Base-by-base conservation (phyloP, 768 basidiomycete species). In the Austroboletus festivus region DNA sequence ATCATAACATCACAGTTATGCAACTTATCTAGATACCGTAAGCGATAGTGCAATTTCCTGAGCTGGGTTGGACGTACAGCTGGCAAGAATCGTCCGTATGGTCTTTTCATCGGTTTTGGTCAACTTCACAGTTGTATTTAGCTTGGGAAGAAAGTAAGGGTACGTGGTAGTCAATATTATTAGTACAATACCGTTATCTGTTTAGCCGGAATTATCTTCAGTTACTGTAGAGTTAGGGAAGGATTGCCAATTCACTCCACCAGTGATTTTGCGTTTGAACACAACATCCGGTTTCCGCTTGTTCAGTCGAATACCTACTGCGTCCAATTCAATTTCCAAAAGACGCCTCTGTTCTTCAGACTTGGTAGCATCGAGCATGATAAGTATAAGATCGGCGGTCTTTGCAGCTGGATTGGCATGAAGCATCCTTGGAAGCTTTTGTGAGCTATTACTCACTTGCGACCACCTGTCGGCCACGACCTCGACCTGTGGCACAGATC, bases 1-100 rank as follows among this genome's bases (percentile, higher is more conserved):
- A 99, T 92, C 93, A 98, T 95, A 9, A 98, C 86, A 68, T 99
- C 95, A 62, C 93, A 95, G 60, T 95, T 90, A 62, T 92, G 91
- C 23, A 93, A 69, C 68, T 91, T 93, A 65, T 92, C 89, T 91
- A 53, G 5, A 38, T 8, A 18, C 1, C 10, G 40, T 63, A 37
- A 59, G 59, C 9, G 15, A 50, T 20, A 20, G 18, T 35, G 21
- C 33, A 7, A 40, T 43, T 19, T 34, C 45, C 26, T 39, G 22
- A 26, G 30, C 33, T 30, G 42, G 23, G 11, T 6, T 31, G 42
- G 23, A 72, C 80, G 52, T 68, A 85, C 93, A 95, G 33, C 89
- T 81, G 49, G 93, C 89, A 35, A 99, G 70, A 53, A 99, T 95
- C 3, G 89, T 89, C 40, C 93, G 78, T 52, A 99, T 90, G 1